Evolutionary conservation across 2,329 filamentous ascomycete species (phyloP), one percentile per base, ranked within the genome.

Genomic region (Neopestalotiopsis sp.): DNA sequence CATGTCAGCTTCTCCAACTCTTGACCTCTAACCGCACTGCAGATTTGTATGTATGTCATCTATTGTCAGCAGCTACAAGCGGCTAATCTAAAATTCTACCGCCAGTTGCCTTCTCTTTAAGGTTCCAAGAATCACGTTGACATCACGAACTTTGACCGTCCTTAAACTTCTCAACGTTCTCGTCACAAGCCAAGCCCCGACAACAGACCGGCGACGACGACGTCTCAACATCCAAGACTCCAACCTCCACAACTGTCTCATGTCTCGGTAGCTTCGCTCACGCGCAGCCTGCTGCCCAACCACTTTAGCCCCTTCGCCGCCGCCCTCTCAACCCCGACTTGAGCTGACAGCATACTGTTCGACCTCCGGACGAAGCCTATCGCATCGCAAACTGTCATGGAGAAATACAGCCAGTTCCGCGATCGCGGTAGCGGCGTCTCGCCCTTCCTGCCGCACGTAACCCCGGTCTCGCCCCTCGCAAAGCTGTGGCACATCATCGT

Each of bases 381-480:
- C 57, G 57, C 10, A 52, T 52, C 17, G 7, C 45, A 20, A 45
- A 64, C 71, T 75, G 57, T 57, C 42, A 98, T 98, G 95, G 95
- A 98, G 85, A 97, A 97, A 81, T 98, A 94, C 80, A 95, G 93
- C 68, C 94, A 97, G 80, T 98, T 94, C 78, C 91, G 95, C 75
- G 95, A 98, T 82, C 90, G 92, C 89, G 94, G 94, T 93, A 84
- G 96, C 73, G 95, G 96, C 76, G 97, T 99, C 79, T 94, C 96
- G 72, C 96, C 96, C 69, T 99, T 99, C 84, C 91, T 98, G 71
- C 95, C 96, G 17, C 88, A 95, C 67, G 87, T 90, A 20, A 88
- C 91, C 6, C 88, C 90, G 62, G 83, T 90, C 30, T 87, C 91
- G 12, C 81, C 88, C 69, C 78, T 93, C 70, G 89, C 89, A 72